These are phyloP conservation scores for Dactylellina drechsleri DNA, from an alignment of 2,329 filamentous ascomycete genomes.

Conservation along the genomic window DNA sequence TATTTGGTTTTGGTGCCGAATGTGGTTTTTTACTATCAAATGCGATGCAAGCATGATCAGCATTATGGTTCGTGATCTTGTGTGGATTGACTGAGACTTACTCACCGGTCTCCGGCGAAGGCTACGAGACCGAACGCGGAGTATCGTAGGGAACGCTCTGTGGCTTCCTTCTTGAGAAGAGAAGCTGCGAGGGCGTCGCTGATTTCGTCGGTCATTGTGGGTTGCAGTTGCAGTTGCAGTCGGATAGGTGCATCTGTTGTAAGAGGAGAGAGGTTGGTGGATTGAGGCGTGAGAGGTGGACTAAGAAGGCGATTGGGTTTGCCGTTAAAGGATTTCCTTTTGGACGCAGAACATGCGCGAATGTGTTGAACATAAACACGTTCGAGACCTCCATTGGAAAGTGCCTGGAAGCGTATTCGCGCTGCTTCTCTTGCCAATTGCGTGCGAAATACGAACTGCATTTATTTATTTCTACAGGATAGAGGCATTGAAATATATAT, in stretches of 20 bases:
- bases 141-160: conserved; percentile 76
- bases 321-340: too few relatives aligned
- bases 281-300: too few relatives aligned
- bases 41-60: conserved; percentile 4
- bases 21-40: conserved; percentile 63
- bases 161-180: conserved; percentile 82
- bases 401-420: too few relatives aligned
- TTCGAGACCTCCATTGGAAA: too few relatives aligned
- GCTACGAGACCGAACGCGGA: conserved; percentile 78
- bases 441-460: too few relatives aligned
- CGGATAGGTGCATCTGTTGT: not conserved
- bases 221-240: not conserved
- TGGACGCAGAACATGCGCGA: too few relatives aligned
- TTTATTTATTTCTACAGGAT: too few relatives aligned
- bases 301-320: too few relatives aligned
- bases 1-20: conserved; percentile 83
- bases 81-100: conserved; percentile 32
- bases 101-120: conserved; percentile 68
- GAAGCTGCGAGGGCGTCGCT: conserved; percentile 82
- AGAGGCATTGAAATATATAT: too few relatives aligned
- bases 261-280: not conserved
- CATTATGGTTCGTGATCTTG: conserved; percentile 9
- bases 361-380: too few relatives aligned
- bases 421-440: too few relatives aligned
- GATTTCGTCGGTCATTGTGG: conserved; percentile 60